Base-by-base conservation (phyloP, 805 yeast genomes). In the Torulaspora quercuum region DNA sequence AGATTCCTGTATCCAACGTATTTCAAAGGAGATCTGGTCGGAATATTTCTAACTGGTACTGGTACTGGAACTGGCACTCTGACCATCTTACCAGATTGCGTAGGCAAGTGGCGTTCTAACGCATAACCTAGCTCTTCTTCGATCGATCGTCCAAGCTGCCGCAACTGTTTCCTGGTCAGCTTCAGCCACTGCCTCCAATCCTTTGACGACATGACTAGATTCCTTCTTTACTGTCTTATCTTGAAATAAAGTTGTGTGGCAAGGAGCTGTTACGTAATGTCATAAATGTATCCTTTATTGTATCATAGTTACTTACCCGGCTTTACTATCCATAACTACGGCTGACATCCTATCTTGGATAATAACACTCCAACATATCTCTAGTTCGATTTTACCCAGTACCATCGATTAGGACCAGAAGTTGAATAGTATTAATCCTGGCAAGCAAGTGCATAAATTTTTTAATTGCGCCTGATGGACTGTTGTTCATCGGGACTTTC, bases 131-230 rank as follows among this genome's bases (percentile, higher is more conserved):
- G 25, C 32, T 47, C 47, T 13, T 39, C 40, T 27, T 50, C 53
- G 29, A 50, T 35, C 16, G 44, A 33, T 22, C 42, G 42, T 7
- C 53, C 46, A 6, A 50, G 36, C 36, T 46, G 50, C 25, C 45
- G 46, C 26, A 46, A 39, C 39, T 50, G 53, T 20, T 35, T 44
- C 31, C 36, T 39, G 12, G 50, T 40, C 21, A 48, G 43, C 28
- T 43, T 45, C 22, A 47, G 32, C 55, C 55, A 50, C 42, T 48
- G 52, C 37, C 37, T 45, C 51, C 50, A 50, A 17, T 33, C 33
- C 23, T 36, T 42, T 11, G 50, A 41, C 14, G 49, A 28, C 53
- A 49, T 49, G 29, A n/a, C 25, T 26, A 6, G 8, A 18, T 19
- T 14, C n/a, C n/a, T n/a, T n/a, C n/a, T n/a, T n/a, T n/a, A n/a